phyloP scores from a whole-genome alignment of 345 rosid genomes.

The Gossypium raimondii region DNA sequence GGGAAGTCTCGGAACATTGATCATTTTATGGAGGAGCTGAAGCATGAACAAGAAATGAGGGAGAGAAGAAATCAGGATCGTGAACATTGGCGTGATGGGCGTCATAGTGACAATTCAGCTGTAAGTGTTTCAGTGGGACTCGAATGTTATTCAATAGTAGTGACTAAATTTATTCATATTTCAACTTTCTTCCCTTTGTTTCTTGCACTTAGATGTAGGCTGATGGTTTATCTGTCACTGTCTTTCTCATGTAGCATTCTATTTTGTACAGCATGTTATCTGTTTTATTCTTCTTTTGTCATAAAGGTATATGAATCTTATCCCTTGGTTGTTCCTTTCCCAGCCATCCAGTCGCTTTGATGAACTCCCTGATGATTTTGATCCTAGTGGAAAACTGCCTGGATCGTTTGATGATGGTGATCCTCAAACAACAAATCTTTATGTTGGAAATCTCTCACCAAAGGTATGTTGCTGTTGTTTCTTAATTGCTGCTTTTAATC shows the following conservation, averaged over 20 bases:
- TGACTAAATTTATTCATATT: not conserved
- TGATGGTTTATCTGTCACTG: not conserved
- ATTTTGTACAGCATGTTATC: not conserved
- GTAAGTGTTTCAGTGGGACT: slow-evolving; percentile 36
- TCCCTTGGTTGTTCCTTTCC: slow-evolving; percentile 25
- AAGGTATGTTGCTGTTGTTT: slow-evolving; percentile 40
- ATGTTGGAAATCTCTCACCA: slow-evolving; percentile 97
- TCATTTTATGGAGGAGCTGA: slow-evolving; percentile 97
- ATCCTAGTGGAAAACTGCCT: slow-evolving; percentile 92
- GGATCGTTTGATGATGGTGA: slow-evolving; percentile 99
- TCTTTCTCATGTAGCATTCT: not conserved
- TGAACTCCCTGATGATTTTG: slow-evolving; percentile 97
- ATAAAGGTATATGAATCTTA: slow-evolving; percentile 11
- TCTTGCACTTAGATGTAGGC: not conserved
- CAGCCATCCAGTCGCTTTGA: slow-evolving; percentile 95
- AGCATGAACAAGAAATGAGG: slow-evolving; percentile 95
- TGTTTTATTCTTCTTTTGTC: not conserved
- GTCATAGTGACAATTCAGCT: slow-evolving; percentile 54
- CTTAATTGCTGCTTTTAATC: not conserved
- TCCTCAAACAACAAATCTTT: slow-evolving; percentile 97
- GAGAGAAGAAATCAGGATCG: slow-evolving; percentile 96
- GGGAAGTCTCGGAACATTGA: slow-evolving; percentile 91
- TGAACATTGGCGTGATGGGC: slow-evolving; percentile 73
- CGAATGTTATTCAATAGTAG: not conserved
- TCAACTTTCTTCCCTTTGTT: not conserved